These are phyloP conservation scores for Pyronema omphalodes DNA, from an alignment of 495 filamentous ascomycete species.

Conservation along the genomic window DNA sequence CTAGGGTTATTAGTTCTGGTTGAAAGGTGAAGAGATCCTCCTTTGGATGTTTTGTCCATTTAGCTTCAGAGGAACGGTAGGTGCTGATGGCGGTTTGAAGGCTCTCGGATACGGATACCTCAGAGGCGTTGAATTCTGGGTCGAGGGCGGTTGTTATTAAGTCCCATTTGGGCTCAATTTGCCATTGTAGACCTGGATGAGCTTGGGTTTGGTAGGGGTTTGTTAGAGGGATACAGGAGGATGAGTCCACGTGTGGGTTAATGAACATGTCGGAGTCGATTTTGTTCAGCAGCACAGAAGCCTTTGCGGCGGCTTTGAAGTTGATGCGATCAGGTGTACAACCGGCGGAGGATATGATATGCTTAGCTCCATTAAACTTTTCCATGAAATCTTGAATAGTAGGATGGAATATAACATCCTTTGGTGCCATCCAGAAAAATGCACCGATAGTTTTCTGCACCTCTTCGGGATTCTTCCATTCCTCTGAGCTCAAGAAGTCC, in stretches of 20 bases:
- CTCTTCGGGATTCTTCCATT: slow-evolving; percentile 45
- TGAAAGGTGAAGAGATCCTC: slow-evolving; percentile 41
- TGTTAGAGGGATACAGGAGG: not conserved
- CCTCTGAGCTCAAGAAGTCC: slow-evolving; percentile 44
- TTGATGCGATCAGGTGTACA: slow-evolving; percentile 56
- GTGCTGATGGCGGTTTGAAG: slow-evolving; percentile 30
- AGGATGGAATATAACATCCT: slow-evolving; percentile 41
- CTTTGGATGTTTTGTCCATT: slow-evolving; percentile 22
- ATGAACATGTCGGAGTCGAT: slow-evolving; percentile 52
- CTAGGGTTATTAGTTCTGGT: slow-evolving; percentile 66
- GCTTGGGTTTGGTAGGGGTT: slow-evolving; percentile 37
- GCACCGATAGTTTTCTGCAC: slow-evolving; percentile 48
- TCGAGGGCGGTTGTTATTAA: slow-evolving; percentile 27
- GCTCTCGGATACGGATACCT: slow-evolving; percentile 24
- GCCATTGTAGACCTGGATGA: slow-evolving; percentile 30
- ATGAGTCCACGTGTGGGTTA: not conserved
- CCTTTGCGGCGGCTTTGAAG: slow-evolving; percentile 41
- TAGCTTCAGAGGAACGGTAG: slow-evolving; percentile 25
- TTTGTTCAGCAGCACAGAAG: slow-evolving; percentile 45
- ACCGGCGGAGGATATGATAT: slow-evolving; percentile 59
- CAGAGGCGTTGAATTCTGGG: slow-evolving; percentile 36
- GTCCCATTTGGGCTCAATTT: slow-evolving; percentile 46
- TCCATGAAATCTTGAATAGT: slow-evolving; percentile 50
- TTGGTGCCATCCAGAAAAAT: slow-evolving; percentile 66
- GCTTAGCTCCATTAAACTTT: slow-evolving; percentile 39